Base-by-base conservation (phyloP, 139 green algal genomes). In the Tetratostichococcus sp. region DNA sequence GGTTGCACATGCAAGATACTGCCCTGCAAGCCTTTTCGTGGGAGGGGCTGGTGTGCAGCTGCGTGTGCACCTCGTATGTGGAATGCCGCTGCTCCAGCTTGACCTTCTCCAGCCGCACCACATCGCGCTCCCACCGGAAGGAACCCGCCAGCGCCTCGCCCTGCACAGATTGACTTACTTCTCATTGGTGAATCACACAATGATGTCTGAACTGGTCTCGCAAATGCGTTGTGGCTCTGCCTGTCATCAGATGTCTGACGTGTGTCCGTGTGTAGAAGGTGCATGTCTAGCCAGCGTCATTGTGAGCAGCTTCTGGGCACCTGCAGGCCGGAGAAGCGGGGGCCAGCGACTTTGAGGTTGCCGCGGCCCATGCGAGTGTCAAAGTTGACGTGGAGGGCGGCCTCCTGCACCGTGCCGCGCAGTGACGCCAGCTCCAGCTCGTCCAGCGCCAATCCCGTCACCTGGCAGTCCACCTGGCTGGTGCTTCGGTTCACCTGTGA, bases 361-460 rank as follows among this genome's bases (percentile, higher is more conserved):
- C 81, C 88, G 22, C 88, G 79, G 19, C 91, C 88, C 62, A 76
- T 69, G 5, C 78, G 77, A 17, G 72, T 77, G 67, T 80, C 83
- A 87, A 94, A 86, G 83, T 97, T 91, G 17, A 94, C 73, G 34
- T 86, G 82, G 71, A 93, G 80, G 23, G 75, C 77, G 5, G 83
- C 83, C 65, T 91, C 79, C 57, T 87, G 70, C n/a, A 97, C 79
- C 17, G 80, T 59, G 5, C 93, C 93, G 17, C 93, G 72, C 79
- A 97, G 85, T 4, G 82, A 91, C 34, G 87, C 93, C 43, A 94
- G 85, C 83, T 97, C 93, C 69, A 97, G 83, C 77, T 97, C 92
- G 74, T 97, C 93, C 30, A 97, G 83, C 65, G 79, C 84, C 67
- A 97, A 76, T 43, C 85, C 80, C 35, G 68, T 70, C 32, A 90